Percentiles rank a stretch among this genome's conserved stretches.
Evolutionary conservation across 192 early-diverging fungal genomes (phyloP).

Genomic region (Backusella tuberculispora): DNA sequence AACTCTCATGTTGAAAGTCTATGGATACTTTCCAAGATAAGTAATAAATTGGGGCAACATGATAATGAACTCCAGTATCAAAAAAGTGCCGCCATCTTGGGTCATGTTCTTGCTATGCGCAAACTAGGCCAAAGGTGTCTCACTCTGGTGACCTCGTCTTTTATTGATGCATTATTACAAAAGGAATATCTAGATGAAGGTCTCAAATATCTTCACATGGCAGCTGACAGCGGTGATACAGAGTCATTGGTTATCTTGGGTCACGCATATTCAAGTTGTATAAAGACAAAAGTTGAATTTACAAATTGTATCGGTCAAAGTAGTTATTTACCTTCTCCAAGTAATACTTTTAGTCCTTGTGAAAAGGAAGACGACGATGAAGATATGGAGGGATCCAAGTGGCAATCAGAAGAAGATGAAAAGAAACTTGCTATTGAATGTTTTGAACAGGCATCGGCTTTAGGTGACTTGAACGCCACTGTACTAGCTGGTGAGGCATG

Average conservation of each 20-base stretch:
- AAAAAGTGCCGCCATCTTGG: conserved; percentile 12
- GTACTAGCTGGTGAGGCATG: conserved; percentile 36
- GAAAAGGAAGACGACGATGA: background rate
- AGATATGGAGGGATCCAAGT: background rate
- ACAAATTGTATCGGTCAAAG: background rate
- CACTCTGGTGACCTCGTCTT: background rate
- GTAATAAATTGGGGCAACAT: background rate
- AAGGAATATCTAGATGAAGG: conserved; percentile 16
- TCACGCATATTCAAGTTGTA: conserved; percentile 25
- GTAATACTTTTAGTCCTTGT: background rate
- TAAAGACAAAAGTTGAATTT: conserved; percentile 6
- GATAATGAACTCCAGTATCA: conserved; percentile 9
- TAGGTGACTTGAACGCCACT: conserved; percentile 38
- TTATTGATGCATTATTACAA: conserved; percentile 16
- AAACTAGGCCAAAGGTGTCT: conserved; percentile 14
- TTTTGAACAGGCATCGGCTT: conserved; percentile 34
- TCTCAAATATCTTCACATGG: conserved; percentile 10
- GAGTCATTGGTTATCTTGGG: conserved; percentile 34
- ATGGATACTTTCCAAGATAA: background rate
- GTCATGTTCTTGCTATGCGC: conserved; percentile 33
- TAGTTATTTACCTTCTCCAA: background rate
- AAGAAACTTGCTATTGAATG: conserved; percentile 21
- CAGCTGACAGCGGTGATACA: conserved; percentile 27
- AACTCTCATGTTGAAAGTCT: conserved; percentile 12
- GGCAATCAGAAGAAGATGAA: conserved; percentile 17